Base-by-base conservation (phyloP, 192 early-diverging fungal genomes). In the Backusella australiensis region DNA sequence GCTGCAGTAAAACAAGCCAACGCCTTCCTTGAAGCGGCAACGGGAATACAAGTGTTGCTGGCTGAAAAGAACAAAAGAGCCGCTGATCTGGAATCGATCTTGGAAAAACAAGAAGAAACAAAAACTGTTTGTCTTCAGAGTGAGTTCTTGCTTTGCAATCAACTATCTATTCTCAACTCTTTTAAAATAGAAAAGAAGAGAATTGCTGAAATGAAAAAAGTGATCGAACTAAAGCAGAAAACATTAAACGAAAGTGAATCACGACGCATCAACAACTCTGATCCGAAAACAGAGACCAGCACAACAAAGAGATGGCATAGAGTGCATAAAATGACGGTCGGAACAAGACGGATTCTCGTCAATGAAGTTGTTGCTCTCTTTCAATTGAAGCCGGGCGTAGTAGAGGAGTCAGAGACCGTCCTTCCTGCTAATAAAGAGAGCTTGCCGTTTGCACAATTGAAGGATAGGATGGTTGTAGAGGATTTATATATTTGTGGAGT, bases 321-420 rank as follows among this genome's bases (percentile, higher is more conserved):
- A 19, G 77, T 63, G 9, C 86, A 87, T 65, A 76, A 86, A 77
- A 72, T 82, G 46, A 71, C 86, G 23, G 80, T 74, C 0, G 79
- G 82, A 19, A 85, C 86, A 34, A 80, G 88, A 29, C 80, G 82
- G 23, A 83, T 89, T n/a, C 80, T 89, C 6, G 84, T 89, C 14
- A 80, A 80, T 3, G 88, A 89, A 67, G 76, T 87, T 2, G 79
- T 83, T 6, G 84, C 86, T 3, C 63, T 89, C 17, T 89, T 89
- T 80, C 85, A 89, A n/a, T 73, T 89, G 34, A 86, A 85, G 39
- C 75, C 67, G 34, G 70, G 70, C 23, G 44, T 71, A 15, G 39
- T 71, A 4, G 70, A 49, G 14, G 70, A 71, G 29, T 21, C 36
- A 29, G 41, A 71, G 26, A 19, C 29, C 3, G 35, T 6, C 3